phyloP scores from a whole-genome alignment of 345 rosid genomes.

The Hirschfeldia incana region DNA sequence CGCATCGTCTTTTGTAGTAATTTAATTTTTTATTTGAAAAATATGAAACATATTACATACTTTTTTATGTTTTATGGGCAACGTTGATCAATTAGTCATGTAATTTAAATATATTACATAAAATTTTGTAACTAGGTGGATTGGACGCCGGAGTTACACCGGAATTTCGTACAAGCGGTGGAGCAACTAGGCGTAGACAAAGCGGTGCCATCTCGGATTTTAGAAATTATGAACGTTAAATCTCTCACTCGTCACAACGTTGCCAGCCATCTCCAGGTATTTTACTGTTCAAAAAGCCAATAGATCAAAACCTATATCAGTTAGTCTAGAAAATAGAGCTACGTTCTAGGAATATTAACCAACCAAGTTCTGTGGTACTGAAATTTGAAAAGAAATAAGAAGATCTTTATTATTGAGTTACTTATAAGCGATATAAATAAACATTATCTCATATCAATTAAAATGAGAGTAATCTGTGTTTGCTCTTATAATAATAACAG shows the following conservation, averaged over 20 bases:
- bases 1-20: too few relatives aligned
- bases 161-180: constrained; percentile 92
- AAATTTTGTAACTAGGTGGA: constrained; percentile 62
- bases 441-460: background rate
- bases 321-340: background rate
- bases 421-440: background rate
- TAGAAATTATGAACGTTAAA: constrained; percentile 86
- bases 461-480: background rate
- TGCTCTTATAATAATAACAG: constrained; percentile 40
- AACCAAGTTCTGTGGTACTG: background rate
- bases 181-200: constrained; percentile 93
- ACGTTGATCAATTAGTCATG: background rate
- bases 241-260: constrained; percentile 96
- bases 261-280: constrained; percentile 96
- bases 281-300: background rate
- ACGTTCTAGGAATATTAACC: background rate
- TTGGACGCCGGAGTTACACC: constrained; percentile 95
- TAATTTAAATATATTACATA: background rate
- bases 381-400: too few relatives aligned
- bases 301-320: background rate
- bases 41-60: background rate
- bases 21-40: too few relatives aligned
- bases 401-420: background rate
- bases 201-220: constrained; percentile 94
- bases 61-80: background rate